Evolutionary conservation across 345 rosid genomes (phyloP).

Genomic region (Eucalyptus virginea): DNA sequence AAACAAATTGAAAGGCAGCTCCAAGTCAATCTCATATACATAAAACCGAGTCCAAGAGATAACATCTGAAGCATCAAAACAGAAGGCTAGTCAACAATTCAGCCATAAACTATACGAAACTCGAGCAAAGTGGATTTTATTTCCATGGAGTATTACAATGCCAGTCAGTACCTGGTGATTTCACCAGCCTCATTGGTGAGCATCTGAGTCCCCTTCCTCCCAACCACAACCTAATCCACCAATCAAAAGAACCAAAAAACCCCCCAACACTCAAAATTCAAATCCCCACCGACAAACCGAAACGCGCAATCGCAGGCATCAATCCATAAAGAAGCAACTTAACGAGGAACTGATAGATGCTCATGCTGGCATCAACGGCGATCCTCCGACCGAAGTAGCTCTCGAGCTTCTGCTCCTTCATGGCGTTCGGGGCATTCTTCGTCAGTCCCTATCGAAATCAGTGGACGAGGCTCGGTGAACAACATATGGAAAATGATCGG

Average conservation of each 20-base stretch:
- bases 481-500: too few relatives aligned
- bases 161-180: too few relatives aligned
- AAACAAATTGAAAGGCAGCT: neutral
- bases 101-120: neutral
- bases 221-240: too few relatives aligned
- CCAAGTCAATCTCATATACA: neutral
- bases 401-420: slow-evolving; percentile 88
- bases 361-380: slow-evolving; percentile 95
- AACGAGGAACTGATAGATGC: slow-evolving; percentile 91
- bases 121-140: too few relatives aligned
- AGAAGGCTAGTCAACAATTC: neutral
- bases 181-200: too few relatives aligned
- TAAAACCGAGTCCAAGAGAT: neutral
- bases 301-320: neutral
- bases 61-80: neutral
- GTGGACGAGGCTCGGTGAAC: too few relatives aligned
- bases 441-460: slow-evolving; percentile 35
- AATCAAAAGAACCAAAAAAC: neutral
- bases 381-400: slow-evolving; percentile 80
- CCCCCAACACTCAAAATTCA: too few relatives aligned
- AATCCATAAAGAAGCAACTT: slow-evolving; percentile 1
- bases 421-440: slow-evolving; percentile 74
- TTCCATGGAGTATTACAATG: too few relatives aligned
- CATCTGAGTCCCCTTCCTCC: too few relatives aligned
- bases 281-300: too few relatives aligned